phyloP scores from a whole-genome alignment of 768 basidiomycete genomes.

The Dioszegia crocea region DNA sequence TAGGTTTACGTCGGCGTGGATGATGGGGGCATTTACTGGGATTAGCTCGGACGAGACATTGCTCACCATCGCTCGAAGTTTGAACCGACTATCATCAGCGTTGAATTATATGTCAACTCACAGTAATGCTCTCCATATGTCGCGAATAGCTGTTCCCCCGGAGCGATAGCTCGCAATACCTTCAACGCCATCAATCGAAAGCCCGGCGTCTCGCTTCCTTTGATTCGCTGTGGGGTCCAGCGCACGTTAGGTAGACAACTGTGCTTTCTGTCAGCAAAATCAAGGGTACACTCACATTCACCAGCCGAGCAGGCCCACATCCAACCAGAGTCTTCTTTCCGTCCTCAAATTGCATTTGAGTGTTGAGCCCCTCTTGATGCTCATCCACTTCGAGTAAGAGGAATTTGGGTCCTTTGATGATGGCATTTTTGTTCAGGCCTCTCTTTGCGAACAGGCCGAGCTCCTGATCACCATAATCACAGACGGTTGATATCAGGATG shows the following conservation, averaged over 20 bases:
- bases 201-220: background rate
- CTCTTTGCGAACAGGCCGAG: background rate
- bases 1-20: background rate
- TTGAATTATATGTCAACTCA: background rate
- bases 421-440: background rate
- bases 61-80: constrained; percentile 2
- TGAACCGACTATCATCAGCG: background rate
- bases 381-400: background rate
- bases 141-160: background rate
- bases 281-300: background rate
- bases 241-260: constrained; percentile 1
- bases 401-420: background rate
- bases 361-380: background rate
- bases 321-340: background rate
- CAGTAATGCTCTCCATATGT: constrained; percentile 2
- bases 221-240: background rate
- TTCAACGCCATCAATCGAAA: background rate
- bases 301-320: background rate
- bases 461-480: background rate
- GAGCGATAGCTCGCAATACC: background rate
- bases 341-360: background rate
- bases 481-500: background rate
- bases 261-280: background rate
- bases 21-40: constrained; percentile 1
- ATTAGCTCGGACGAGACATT: background rate